Percentiles rank a stretch among this genome's conserved stretches.
These are phyloP conservation scores for Ascobolus immersus DNA, from an alignment of 495 filamentous ascomycete genomes.

Conservation along the genomic window DNA sequence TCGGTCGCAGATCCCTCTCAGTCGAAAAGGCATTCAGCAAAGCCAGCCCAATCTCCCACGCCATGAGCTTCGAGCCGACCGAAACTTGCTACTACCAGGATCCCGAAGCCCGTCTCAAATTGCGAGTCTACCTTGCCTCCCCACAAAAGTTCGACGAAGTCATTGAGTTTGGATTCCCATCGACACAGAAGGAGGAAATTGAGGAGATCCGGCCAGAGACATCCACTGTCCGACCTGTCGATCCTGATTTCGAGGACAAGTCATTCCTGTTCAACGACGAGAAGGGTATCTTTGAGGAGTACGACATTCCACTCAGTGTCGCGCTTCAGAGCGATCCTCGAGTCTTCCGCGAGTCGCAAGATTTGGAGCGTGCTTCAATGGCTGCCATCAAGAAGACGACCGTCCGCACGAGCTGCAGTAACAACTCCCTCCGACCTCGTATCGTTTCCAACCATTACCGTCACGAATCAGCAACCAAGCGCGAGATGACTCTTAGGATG, in stretches of 20 bases:
- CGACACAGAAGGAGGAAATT: slow-evolving; percentile 22
- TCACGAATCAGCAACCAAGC: slow-evolving; percentile 31
- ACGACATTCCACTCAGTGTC: slow-evolving; percentile 4
- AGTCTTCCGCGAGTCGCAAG: slow-evolving; percentile 5
- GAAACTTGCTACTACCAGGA: slow-evolving; percentile 68
- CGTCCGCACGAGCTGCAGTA: no score
- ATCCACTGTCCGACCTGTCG: slow-evolving; percentile 10
- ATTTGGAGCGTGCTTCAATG: not conserved
- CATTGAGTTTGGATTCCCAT: slow-evolving; percentile 76
- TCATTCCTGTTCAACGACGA: slow-evolving; percentile 4
- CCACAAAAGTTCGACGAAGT: slow-evolving; percentile 91
- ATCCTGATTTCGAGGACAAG: slow-evolving; percentile 8
- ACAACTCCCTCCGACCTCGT: no score
- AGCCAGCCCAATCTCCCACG: slow-evolving; percentile 11
- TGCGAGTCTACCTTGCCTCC: slow-evolving; percentile 70
- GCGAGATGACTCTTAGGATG: slow-evolving; percentile 90
- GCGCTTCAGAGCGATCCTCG: slow-evolving; percentile 6
- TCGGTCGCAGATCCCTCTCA: no score
- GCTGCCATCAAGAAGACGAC: no score
- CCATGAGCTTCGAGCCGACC: slow-evolving; percentile 22
- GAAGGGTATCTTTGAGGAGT: slow-evolving; percentile 6
- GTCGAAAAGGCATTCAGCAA: slow-evolving; percentile 4
- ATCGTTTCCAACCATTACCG: slow-evolving; percentile 21
- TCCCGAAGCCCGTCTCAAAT: slow-evolving; percentile 62
- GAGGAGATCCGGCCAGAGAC: slow-evolving; percentile 9